Conservation (phyloP, 2,329 filamentous ascomycete species). For the Sclerotinia nivalis region DNA sequence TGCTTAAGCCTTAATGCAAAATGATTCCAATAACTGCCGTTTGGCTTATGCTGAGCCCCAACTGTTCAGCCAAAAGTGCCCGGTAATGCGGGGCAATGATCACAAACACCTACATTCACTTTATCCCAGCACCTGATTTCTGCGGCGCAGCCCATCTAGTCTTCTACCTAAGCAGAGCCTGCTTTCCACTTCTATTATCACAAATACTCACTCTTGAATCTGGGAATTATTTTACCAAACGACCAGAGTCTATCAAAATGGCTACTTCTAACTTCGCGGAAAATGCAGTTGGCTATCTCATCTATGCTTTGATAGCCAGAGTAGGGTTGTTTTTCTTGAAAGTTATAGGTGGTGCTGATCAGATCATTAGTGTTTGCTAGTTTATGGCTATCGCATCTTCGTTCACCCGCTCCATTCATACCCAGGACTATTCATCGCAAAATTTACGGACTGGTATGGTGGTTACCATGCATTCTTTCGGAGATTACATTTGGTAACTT, state of each 20-base stretch:
- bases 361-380: not conserved
- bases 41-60: too few species aligned
- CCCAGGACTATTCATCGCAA: not conserved
- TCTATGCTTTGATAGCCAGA: not conserved
- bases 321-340: not conserved
- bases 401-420: not conserved
- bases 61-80: too few species aligned
- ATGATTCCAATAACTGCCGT: too few species aligned
- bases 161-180: too few species aligned
- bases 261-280: not conserved
- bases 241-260: not conserved
- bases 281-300: not conserved
- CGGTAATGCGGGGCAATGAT: too few species aligned
- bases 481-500: not conserved
- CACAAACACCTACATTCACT: too few species aligned
- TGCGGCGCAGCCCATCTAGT: too few species aligned
- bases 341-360: not conserved
- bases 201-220: not conserved
- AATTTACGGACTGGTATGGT: not conserved
- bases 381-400: not conserved
- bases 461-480: not conserved
- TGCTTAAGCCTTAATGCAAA: too few species aligned
- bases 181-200: not conserved
- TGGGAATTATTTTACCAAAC: not conserved
- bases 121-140: too few species aligned